Evolutionary conservation across 23 red algal genomes (phyloP), one percentile per base, ranked within the genome.

Genomic region (Gracilaria gracilis): DNA sequence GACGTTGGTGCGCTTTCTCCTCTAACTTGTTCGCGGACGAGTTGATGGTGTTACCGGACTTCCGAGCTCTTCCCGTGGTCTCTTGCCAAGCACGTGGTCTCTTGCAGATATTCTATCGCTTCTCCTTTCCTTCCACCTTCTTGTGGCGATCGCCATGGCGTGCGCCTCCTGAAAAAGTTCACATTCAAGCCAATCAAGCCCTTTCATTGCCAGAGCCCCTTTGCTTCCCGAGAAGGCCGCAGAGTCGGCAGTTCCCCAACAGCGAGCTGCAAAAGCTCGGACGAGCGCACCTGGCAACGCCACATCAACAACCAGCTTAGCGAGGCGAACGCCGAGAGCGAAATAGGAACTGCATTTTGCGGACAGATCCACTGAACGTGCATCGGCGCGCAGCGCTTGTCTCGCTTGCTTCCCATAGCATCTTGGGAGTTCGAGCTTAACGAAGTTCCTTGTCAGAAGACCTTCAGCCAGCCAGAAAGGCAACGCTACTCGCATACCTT

Each of bases 401-500:
- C 79, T 86, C 17, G 61, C 83, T 13, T 83, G 46, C 23, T 40
- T 74, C 23, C 61, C 88, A 75, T 75, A 95, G 59, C 83, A 85
- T 59, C 67, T 64, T 44, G 96, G 96, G 15, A 93, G 79, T 31
- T 93, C 50, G 24, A 95, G 33, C 24, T 23, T 81, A 0, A 93
- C 96, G 21, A 98, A 75, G 29, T 64, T 44, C 9, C 96, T 92
- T n/a, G 85, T 57, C 1, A 88, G 81, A 28, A 98, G 84, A 48
- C 79, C 73, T 57, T 95, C 87, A 6, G 88, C 87, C 4, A 95
- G 62, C 96, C 96, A 98, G 37, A 88, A 91, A 19, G 96, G 96
- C 28, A 98, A 69, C 2, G 86, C 92, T 33, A 96, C 47, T 48
- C 82, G 79, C 27, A 74, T 83, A 27, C 83, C 83, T 40, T 81